phyloP scores from a whole-genome alignment of 2,329 filamentous ascomycete species.

The Alternaria atra region DNA sequence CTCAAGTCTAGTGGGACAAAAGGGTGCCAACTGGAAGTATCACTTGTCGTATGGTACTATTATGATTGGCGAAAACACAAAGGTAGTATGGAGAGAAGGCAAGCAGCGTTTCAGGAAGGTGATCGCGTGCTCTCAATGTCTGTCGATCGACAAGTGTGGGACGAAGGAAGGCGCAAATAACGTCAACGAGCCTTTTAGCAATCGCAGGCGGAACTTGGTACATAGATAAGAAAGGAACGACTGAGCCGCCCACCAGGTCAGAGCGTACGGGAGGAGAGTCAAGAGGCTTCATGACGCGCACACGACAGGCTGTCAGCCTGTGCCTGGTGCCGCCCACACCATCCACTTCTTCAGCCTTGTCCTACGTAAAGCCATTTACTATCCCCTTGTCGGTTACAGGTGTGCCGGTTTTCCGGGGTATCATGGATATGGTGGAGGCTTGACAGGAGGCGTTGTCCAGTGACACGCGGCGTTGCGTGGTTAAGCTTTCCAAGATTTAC shows the following conservation, averaged over 20 bases:
- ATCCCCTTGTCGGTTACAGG: background rate
- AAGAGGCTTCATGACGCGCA: conserved; percentile 11
- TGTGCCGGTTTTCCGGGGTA: conserved; percentile 3
- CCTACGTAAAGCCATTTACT: background rate
- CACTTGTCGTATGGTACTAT: background rate
- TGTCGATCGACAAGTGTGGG: conserved; percentile 5
- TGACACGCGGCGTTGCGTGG: conserved; percentile 26
- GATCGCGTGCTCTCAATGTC: conserved; percentile 15
- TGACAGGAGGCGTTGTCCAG: conserved; percentile 12
- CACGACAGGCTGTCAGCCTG: conserved; percentile 3
- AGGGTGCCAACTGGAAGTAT: background rate
- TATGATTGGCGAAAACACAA: background rate
- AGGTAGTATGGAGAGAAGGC: background rate
- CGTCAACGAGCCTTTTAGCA: background rate
- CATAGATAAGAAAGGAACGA: background rate
- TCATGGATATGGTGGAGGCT: conserved; percentile 5
- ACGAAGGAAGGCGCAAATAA: conserved; percentile 6
- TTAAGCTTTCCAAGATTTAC: conserved; percentile 22
- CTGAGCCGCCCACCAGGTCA: background rate
- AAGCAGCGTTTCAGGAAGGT: conserved; percentile 7
- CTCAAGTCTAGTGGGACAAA: background rate
- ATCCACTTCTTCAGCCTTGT: conserved; percentile 1
- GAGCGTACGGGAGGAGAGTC: conserved; percentile 2
- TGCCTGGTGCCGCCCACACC: conserved; percentile 6
- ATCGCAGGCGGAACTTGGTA: background rate